These are phyloP conservation scores for Hevea brasiliensis DNA, from an alignment of 345 rosid species.

Conservation along the genomic window DNA sequence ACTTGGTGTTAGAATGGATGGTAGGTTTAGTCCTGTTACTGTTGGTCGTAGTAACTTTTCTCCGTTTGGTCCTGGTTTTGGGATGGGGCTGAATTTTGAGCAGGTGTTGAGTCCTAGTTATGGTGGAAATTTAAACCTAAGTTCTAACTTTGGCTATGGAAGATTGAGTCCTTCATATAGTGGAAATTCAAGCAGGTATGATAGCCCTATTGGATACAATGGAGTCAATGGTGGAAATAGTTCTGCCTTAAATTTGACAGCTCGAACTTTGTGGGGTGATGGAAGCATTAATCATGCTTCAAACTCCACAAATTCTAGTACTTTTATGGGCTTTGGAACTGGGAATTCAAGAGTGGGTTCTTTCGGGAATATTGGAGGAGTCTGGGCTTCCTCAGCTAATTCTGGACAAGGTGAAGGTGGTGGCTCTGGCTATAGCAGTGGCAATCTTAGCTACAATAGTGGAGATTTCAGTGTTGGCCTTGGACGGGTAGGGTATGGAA, in stretches of 20 bases:
- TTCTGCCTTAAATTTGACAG: conserved; percentile 45
- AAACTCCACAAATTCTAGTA: conserved; percentile 44
- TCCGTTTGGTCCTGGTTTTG: conserved; percentile 61
- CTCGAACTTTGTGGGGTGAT: conserved; percentile 69
- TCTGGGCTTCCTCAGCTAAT: conserved; percentile 52
- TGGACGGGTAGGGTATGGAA: conserved; percentile 48
- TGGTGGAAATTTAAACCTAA: conserved; percentile 48
- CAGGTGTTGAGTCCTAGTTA: conserved; percentile 53
- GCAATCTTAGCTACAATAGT: conserved; percentile 33
- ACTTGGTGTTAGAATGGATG: conserved; percentile 77
- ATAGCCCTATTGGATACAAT: conserved; percentile 42
- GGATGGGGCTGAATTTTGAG: conserved; percentile 62
- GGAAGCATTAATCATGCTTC: conserved; percentile 42
- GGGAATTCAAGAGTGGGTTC: conserved; percentile 56
- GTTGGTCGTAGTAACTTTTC: conserved; percentile 58
- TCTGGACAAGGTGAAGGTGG: conserved; percentile 39
- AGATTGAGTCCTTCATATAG: conserved; percentile 52
- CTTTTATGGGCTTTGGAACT: conserved; percentile 37
- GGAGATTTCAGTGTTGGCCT: conserved; percentile 39
- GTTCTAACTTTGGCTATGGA: conserved; percentile 53
- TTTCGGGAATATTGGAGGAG: conserved; percentile 54
- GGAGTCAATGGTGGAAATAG: conserved; percentile 43
- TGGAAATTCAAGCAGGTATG: conserved; percentile 49
- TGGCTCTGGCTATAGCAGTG: conserved; percentile 32
- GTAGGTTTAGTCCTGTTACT: conserved; percentile 71